Conservation (phyloP, 176 grass and related monocot genomes). For the Calamus simplicifolius region DNA sequence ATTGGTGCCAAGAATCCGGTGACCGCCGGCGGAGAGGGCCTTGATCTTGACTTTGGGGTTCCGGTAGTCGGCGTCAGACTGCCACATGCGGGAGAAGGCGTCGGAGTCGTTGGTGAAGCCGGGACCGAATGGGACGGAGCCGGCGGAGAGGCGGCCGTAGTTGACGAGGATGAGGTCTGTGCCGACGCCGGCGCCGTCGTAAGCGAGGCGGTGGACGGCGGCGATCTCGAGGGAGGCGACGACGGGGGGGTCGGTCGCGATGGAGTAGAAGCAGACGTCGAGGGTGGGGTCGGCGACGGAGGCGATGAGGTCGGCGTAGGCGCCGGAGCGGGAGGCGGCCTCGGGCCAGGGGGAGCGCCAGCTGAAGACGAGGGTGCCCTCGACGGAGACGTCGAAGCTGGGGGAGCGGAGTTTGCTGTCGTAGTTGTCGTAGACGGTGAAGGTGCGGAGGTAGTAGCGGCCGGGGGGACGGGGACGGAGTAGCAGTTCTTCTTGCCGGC, state of each 20-base stretch:
- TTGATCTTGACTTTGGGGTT: slow-evolving; percentile 40
- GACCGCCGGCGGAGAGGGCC: slow-evolving; percentile 59
- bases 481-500: slow-evolving; percentile 88
- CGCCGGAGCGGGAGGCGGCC: slow-evolving; percentile 70
- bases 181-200: slow-evolving; percentile 70
- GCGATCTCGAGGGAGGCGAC: slow-evolving; percentile 79
- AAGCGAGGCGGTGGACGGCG: slow-evolving; percentile 69
- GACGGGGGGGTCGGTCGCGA: slow-evolving; percentile 78
- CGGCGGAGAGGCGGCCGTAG: slow-evolving; percentile 78
- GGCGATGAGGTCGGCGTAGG: slow-evolving; percentile 92
- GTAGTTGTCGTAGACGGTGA: slow-evolving; percentile 99
- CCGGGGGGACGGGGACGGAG: slow-evolving; percentile 66
- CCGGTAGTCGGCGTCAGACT: slow-evolving; percentile 62
- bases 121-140: slow-evolving; percentile 58
- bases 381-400: slow-evolving; percentile 85
- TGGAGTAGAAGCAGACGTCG: slow-evolving; percentile 95
- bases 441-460: slow-evolving; percentile 89
- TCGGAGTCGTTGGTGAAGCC: slow-evolving; percentile 79
- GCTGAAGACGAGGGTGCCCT: slow-evolving; percentile 80
- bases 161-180: slow-evolving; percentile 71
- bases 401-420: slow-evolving; percentile 78
- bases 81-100: slow-evolving; percentile 82
- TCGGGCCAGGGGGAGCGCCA: slow-evolving; percentile 93
- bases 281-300: slow-evolving; percentile 36
- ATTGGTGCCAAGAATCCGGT: slow-evolving; percentile 68